Evolutionary conservation across 768 basidiomycete species (phyloP).

Genomic region (Pleurotus tuoliensis): DNA sequence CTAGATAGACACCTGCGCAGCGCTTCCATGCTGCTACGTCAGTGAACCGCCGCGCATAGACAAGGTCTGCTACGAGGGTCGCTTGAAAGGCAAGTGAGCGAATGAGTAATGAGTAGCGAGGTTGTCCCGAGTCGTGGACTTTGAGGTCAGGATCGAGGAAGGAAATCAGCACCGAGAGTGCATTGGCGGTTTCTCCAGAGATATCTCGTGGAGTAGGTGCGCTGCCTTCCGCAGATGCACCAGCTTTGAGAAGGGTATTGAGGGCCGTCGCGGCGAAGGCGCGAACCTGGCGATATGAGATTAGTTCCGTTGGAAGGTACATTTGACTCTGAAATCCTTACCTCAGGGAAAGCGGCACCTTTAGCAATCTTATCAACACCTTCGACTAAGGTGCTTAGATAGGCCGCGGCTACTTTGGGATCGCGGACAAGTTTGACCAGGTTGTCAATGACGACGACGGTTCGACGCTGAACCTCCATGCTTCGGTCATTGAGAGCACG

Average conservation of each 20-base stretch:
- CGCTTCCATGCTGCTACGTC: constrained; percentile 61
- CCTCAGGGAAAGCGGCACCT: constrained; percentile 94
- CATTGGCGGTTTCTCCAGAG: constrained; percentile 55
- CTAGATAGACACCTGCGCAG: constrained; percentile 69
- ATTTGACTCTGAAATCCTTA: constrained; percentile 23
- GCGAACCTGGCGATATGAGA: constrained; percentile 52
- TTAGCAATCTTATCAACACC: constrained; percentile 89
- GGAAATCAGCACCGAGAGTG: constrained; percentile 51
- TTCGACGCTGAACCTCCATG: constrained; percentile 93
- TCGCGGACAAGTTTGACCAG: constrained; percentile 96
- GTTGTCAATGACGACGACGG: constrained; percentile 93
- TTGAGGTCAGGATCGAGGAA: constrained; percentile 51
- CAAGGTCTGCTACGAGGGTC: constrained; percentile 73
- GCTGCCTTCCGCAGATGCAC: constrained; percentile 71
- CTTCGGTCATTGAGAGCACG: constrained; percentile 94
- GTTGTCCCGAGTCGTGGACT: constrained; percentile 46
- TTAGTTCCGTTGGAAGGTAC: constrained; percentile 12
- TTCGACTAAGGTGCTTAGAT: constrained; percentile 82
- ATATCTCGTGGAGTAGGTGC: constrained; percentile 72
- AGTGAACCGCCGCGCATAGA: constrained; percentile 51
- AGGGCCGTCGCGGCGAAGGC: constrained; percentile 88
- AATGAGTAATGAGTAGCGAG: constrained; percentile 54
- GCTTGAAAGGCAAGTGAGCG: constrained; percentile 69
- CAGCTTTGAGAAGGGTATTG: constrained; percentile 75
- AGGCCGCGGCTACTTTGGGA: constrained; percentile 82